Conservation (phyloP, 2,329 filamentous ascomycete genomes). For the Diaporthe citrichinensis region DNA sequence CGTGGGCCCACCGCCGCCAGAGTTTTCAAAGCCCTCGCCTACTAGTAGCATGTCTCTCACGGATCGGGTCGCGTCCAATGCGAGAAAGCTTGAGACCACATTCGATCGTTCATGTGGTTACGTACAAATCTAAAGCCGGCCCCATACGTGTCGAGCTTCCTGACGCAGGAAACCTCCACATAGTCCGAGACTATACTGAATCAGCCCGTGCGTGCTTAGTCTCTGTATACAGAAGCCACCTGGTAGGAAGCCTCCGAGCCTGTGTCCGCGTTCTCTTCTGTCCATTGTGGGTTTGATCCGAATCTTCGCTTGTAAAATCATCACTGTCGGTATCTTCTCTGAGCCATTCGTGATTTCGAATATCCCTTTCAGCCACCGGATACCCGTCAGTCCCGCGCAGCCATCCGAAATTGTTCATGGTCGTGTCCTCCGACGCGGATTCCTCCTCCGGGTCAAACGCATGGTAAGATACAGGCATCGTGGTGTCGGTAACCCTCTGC, state of each 20-base stretch:
- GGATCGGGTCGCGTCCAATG: neutral
- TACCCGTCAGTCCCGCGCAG: neutral
- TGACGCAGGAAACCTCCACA: neutral
- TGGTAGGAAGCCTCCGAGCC: neutral
- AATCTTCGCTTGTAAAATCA: slow-evolving; percentile 4
- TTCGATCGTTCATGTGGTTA: neutral
- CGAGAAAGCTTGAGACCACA: neutral
- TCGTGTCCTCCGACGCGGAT: neutral
- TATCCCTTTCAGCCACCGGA: neutral
- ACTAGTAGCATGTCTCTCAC: slow-evolving; percentile 17
- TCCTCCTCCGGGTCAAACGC: neutral
- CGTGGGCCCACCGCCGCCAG: slow-evolving; percentile 25
- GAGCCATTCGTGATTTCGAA: neutral
- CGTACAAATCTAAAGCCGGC: slow-evolving; percentile 4
- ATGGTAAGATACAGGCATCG: neutral
- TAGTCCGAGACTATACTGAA: neutral
- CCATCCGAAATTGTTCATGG: neutral
- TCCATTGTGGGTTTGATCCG: slow-evolving; percentile 4
- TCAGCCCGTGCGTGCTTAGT: slow-evolving; percentile 3
- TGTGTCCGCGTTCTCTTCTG: slow-evolving; percentile 10
- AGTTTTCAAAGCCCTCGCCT: slow-evolving; percentile 15
- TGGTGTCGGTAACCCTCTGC: neutral
- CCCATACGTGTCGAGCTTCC: neutral
- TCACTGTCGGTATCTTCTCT: neutral
- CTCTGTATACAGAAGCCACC: slow-evolving; percentile 1